Conservation (phyloP, 163 green algal species). For the Prototheca wickerhamii region DNA sequence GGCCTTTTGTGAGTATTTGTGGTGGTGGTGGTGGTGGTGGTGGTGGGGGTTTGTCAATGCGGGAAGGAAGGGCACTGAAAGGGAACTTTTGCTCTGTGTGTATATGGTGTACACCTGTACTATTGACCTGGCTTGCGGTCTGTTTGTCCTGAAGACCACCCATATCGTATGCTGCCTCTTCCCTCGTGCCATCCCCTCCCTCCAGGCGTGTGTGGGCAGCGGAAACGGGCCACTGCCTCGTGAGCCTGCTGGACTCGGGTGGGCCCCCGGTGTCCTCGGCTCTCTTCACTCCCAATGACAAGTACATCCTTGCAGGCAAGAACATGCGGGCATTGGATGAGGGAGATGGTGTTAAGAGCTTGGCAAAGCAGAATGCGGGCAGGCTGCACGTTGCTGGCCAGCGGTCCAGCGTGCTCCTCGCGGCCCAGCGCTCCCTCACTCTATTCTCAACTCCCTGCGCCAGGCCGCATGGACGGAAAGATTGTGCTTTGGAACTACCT, state of each 20-base stretch:
- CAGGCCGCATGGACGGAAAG: constrained; percentile 57
- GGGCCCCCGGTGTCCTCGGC: constrained; percentile 66
- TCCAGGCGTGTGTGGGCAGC: constrained; percentile 69
- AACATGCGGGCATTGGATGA: background rate
- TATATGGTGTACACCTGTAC: too few relatives aligned
- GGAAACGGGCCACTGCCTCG: constrained; percentile 64
- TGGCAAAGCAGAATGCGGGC: too few relatives aligned
- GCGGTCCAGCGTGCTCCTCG: too few relatives aligned
- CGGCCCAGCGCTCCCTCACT: background rate
- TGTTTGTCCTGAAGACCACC: too few relatives aligned
- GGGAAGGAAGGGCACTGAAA: too few relatives aligned
- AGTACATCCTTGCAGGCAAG: constrained; percentile 48
- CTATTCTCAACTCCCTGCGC: background rate
- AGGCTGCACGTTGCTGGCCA: background rate
- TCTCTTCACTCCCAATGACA: constrained; percentile 78
- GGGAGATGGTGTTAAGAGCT: background rate
- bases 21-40: background rate
- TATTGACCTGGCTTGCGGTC: too few relatives aligned
- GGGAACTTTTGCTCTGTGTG: too few relatives aligned
- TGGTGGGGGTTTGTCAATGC: background rate
- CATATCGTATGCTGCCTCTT: too few relatives aligned
- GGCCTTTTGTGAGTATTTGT: constrained; percentile 10
- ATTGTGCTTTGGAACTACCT: constrained; percentile 78
- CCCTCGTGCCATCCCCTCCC: too few relatives aligned
- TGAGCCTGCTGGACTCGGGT: constrained; percentile 62